Evolutionary conservation across 73 alveolate genomes (phyloP).

Genomic region (Uronychia setigera): DNA sequence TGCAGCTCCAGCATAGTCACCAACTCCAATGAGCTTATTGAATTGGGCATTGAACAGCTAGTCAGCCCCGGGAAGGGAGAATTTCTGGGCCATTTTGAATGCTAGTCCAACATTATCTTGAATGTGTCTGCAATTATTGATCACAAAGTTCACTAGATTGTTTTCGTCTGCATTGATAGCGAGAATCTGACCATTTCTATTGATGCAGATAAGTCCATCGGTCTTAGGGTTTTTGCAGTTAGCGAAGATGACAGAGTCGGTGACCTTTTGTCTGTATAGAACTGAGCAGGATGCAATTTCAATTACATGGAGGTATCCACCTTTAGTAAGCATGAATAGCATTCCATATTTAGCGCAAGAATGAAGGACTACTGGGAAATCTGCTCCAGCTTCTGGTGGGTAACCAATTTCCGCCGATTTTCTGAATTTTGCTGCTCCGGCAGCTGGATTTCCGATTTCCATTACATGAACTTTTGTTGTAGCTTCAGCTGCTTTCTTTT

Average conservation of each 20-base stretch:
- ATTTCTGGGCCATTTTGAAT: constrained; percentile 94
- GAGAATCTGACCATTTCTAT: constrained; percentile 93
- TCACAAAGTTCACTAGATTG: constrained; percentile 83
- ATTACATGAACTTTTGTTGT: constrained; percentile 85
- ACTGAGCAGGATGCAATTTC: constrained; percentile 88
- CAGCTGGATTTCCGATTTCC: constrained; percentile 92
- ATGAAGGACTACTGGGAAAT: constrained; percentile 98
- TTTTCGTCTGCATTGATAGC: constrained; percentile 86
- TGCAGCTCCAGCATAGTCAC: constrained; percentile 97
- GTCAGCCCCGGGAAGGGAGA: constrained; percentile 96
- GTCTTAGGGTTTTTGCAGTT: constrained; percentile 78
- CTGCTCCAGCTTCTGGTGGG: constrained; percentile 88
- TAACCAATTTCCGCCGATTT: constrained; percentile 84
- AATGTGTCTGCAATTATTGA: constrained; percentile 88
- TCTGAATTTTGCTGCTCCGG: constrained; percentile 85
- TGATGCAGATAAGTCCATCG: constrained; percentile 90
- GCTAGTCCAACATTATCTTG: constrained; percentile 92
- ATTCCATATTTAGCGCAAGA: constrained; percentile 89
- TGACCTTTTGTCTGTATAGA: constrained; percentile 91
- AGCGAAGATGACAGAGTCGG: constrained; percentile 88
- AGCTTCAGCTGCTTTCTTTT: constrained; percentile 91
- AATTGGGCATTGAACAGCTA: constrained; percentile 92
- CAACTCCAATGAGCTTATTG: constrained; percentile 88
- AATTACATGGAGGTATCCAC: constrained; percentile 87
- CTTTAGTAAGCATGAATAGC: constrained; percentile 90